Percentiles rank a stretch among this genome's conserved stretches.
These are phyloP conservation scores for Brettanomyces anomalus DNA, from an alignment of 805 yeast species.

Conservation along the genomic window DNA sequence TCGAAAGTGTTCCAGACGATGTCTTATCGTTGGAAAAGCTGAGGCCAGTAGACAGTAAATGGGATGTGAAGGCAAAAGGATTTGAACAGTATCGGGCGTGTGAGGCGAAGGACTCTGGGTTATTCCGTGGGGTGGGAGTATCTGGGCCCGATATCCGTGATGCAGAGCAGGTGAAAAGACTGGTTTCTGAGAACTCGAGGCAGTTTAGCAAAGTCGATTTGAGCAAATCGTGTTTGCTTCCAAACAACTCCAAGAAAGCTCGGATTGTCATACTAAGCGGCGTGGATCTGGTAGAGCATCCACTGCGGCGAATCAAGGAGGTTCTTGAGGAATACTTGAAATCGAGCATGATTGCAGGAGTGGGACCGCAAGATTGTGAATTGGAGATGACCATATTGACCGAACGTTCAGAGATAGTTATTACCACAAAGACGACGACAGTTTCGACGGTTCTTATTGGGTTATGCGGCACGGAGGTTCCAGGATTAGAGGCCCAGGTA, in stretches of 20 bases:
- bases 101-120: slow-evolving; percentile 68
- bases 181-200: not conserved
- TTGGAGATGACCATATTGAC: slow-evolving; percentile 25
- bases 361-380: slow-evolving; percentile 20
- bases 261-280: slow-evolving; percentile 18
- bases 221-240: slow-evolving; percentile 8
- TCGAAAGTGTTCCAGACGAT: slow-evolving; percentile 26
- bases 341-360: slow-evolving; percentile 34
- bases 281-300: slow-evolving; percentile 9
- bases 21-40: slow-evolving; percentile 38
- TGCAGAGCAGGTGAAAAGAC: not conserved
- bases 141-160: not conserved
- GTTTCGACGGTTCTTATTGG: slow-evolving; percentile 49
- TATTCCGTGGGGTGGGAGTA: slow-evolving; percentile 66
- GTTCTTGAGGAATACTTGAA: slow-evolving; percentile 37
- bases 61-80: slow-evolving; percentile 66
- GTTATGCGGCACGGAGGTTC: slow-evolving; percentile 28
- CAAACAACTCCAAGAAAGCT: slow-evolving; percentile 19
- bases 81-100: slow-evolving; percentile 69
- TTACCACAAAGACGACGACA: slow-evolving; percentile 35
- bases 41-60: slow-evolving; percentile 40
- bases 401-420: slow-evolving; percentile 33
- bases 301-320: slow-evolving; percentile 31
- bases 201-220: not conserved
- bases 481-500: slow-evolving; percentile 24